These are phyloP conservation scores for Liriodendron chinense DNA, from an alignment of 164 flowering plant genomes.

Conservation along the genomic window DNA sequence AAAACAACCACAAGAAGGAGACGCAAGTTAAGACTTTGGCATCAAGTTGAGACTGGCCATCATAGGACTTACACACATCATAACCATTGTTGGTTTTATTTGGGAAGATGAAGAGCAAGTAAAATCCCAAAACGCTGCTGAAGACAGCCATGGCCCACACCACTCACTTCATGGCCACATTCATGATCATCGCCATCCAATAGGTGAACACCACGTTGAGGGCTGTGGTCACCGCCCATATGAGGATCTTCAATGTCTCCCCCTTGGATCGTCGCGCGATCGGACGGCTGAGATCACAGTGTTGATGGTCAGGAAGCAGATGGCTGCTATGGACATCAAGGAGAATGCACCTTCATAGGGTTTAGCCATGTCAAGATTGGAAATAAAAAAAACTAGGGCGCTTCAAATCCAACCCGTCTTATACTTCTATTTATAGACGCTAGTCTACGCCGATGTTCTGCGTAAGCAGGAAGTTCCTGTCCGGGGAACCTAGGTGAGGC, in stretches of 20 bases:
- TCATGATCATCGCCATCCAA: neutral
- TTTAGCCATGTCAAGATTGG: too few species aligned
- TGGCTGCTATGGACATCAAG: neutral
- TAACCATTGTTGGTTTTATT: too few species aligned
- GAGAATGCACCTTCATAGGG: neutral
- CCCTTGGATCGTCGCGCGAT: neutral
- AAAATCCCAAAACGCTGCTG: neutral
- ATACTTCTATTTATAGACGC: too few species aligned
- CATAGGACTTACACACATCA: too few species aligned
- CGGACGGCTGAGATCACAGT: neutral
- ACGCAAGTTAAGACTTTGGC: too few species aligned
- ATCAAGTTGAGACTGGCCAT: too few species aligned
- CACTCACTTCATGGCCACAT: neutral
- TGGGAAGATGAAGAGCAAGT: neutral
- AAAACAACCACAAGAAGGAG: too few species aligned
- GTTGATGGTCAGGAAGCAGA: neutral
- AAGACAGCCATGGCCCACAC: neutral
- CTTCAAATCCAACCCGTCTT: too few species aligned
- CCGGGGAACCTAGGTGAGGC: too few species aligned
- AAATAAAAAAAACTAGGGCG: too few species aligned
- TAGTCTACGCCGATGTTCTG: too few species aligned
- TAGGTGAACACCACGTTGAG: slow-evolving; percentile 3
- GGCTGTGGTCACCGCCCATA: slow-evolving; percentile 2
- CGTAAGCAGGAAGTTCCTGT: too few species aligned
- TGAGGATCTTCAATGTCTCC: neutral